Percentiles rank a stretch among this genome's conserved stretches.
These are phyloP conservation scores for Graphilbum fragrans DNA, from an alignment of 2,329 filamentous ascomycete species.

Conservation along the genomic window DNA sequence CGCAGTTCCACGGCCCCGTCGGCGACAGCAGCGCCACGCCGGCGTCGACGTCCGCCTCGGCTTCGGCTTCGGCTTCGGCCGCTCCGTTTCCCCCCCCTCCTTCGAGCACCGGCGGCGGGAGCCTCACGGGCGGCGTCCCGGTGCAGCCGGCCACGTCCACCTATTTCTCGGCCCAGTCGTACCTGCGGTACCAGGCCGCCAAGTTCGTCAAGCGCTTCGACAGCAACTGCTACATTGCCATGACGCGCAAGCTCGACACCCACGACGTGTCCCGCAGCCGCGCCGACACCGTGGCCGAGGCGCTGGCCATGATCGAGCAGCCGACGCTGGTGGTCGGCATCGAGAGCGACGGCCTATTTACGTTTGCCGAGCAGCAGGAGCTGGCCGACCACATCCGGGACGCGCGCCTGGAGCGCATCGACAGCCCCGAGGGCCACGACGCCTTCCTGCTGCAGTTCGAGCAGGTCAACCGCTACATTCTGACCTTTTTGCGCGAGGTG, in stretches of 20 bases:
- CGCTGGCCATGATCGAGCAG: conserved; percentile 72
- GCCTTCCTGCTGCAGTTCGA: conserved; percentile 95
- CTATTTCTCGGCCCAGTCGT: conserved; percentile 98
- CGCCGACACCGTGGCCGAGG: conserved; percentile 54
- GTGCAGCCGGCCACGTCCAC: conserved; percentile 51
- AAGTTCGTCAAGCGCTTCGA: conserved; percentile 98
- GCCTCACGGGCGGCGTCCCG: conserved; percentile 36
- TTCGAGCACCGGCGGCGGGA: conserved; percentile 27
- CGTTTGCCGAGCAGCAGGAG: conserved; percentile 92
- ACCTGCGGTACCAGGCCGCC: conserved; percentile 87
- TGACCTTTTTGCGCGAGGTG: conserved; percentile 71
- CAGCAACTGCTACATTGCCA: conserved; percentile 97
- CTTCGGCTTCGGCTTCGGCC: conserved; percentile 11
- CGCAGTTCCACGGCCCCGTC: conserved; percentile 13
- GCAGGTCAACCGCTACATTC: conserved; percentile 82
- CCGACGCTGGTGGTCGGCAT: conserved; percentile 88
- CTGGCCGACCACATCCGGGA: conserved; percentile 71
- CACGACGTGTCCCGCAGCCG: conserved; percentile 85
- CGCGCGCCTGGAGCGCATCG: conserved; percentile 71
- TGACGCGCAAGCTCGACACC: conserved; percentile 94
- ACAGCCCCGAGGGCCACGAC: conserved; percentile 91
- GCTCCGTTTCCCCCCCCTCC: conserved; percentile 28
- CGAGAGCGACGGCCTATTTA: conserved; percentile 90
- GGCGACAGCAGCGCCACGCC: not conserved
- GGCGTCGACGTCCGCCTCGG: not conserved